Evolutionary conservation across 2,329 filamentous ascomycete genomes (phyloP), one percentile per base, ranked within the genome.

Genomic region (Hypoxylon sp.): DNA sequence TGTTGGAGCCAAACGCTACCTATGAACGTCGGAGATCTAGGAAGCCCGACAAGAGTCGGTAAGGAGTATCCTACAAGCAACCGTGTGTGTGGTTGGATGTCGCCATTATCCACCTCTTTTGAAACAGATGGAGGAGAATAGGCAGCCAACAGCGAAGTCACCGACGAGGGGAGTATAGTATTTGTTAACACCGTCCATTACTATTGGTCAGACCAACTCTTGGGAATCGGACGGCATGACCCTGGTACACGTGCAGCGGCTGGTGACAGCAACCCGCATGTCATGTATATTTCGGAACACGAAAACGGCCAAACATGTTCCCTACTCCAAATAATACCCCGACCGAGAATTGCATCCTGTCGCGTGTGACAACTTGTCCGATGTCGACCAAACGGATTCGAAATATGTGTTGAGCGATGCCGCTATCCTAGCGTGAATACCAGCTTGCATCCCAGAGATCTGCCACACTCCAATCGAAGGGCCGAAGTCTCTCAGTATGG

Each of bases 271-370:
- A 17, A 17, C 39, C 39, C 17, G 17, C 39, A 44, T 44, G 17
- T 19, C 17, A 44, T 44, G 13, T 35, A 19, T 47, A 58, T 47
- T n/a, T 37, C 46, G 53, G 35, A 35, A 29, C 47, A 58, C 61
- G 60, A 62, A 62, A 62, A 62, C 60, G 60, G 60, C 35, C 29
- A 31, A 11, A n/a, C 24, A 42, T 10, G 4, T 32, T n/a, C 4
- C n/a, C 31, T 37, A 11, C 50, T 27, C 29, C 42, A 3, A 19
- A 50, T 10, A 2, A 29, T 56, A 17, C 35, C 19, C 29, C 10
- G 35, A 39, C 19, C 47, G 55, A 50, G 46, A 37, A 51, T 15
- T 17, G 24, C 51, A 31, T 39, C 50, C 21, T 61, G 39, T 8
- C 21, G 27, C 29, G 57, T 57, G 57, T 50, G 19, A 66, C 51